These are phyloP conservation scores for Leccinum fibrillosum DNA, from an alignment of 768 basidiomycete genomes.

Conservation along the genomic window DNA sequence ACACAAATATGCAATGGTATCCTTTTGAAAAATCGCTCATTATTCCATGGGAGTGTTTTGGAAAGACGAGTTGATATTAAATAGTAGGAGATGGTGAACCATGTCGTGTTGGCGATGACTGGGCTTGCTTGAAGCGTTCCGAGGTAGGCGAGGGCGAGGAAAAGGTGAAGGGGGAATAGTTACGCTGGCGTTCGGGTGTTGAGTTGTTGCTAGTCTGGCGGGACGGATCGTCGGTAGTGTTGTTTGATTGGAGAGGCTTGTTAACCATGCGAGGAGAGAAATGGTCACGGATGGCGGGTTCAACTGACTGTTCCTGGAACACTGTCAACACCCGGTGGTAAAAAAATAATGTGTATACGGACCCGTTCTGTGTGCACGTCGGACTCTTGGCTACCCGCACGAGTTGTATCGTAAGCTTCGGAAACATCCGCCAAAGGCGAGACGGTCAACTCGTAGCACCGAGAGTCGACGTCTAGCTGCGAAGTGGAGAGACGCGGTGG, in stretches of 20 bases:
- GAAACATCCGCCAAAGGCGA: conserved; percentile 75
- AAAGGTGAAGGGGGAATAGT: conserved; percentile 77
- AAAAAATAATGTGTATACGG: conserved; percentile 18
- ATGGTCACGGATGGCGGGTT: conserved; percentile 58
- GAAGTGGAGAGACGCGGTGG: conserved; percentile 29
- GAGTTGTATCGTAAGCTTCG: conserved; percentile 56
- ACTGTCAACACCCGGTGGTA: background rate
- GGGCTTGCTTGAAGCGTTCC: conserved; percentile 48
- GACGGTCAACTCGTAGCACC: conserved; percentile 78
- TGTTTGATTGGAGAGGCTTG: conserved; percentile 29
- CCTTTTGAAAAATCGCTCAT: conserved; percentile 15
- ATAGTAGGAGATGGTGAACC: conserved; percentile 14
- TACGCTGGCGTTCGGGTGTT: conserved; percentile 70
- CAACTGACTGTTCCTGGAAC: conserved; percentile 48
- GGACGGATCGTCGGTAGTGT: conserved; percentile 46
- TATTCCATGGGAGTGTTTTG: conserved; percentile 4
- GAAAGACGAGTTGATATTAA: background rate
- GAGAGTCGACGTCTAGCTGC: conserved; percentile 63
- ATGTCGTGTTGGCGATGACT: conserved; percentile 31
- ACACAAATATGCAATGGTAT: conserved; percentile 33
- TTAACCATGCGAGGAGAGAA: conserved; percentile 29
- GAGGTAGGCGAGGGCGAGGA: conserved; percentile 65
- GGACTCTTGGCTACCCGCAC: conserved; percentile 35
- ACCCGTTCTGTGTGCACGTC: conserved; percentile 50
- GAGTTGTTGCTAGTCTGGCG: conserved; percentile 67